Evolutionary conservation across 2,329 filamentous ascomycete genomes (phyloP).

Genomic region (Eutypella sp.): DNA sequence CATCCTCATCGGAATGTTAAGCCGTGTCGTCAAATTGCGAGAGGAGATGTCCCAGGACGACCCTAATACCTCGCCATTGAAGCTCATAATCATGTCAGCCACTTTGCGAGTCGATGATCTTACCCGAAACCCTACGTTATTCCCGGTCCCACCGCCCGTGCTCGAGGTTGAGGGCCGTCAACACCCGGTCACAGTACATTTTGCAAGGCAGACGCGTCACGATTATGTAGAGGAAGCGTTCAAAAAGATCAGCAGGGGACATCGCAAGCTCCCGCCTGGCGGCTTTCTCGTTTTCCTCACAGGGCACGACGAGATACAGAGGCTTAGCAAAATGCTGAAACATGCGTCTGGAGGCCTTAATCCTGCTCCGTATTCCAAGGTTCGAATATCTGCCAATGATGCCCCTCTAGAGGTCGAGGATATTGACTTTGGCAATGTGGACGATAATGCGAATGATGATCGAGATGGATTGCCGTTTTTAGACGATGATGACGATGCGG

Average conservation of each 20-base stretch:
- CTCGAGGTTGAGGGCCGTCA: constrained; percentile 89
- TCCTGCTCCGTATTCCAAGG: constrained; percentile 56
- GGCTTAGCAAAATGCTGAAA: constrained; percentile 75
- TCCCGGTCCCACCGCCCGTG: constrained; percentile 72
- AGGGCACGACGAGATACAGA: constrained; percentile 83
- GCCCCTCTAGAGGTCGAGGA: constrained; percentile 81
- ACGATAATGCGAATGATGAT: constrained; percentile 65
- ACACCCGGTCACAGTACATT: constrained; percentile 85
- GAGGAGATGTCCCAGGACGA: constrained; percentile 70
- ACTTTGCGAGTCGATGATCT: constrained; percentile 89
- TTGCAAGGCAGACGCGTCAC: constrained; percentile 72
- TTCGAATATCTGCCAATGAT: constrained; percentile 72
- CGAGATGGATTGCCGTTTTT: constrained; percentile 44
- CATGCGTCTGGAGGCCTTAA: constrained; percentile 57
- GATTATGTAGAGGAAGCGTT: constrained; percentile 92
- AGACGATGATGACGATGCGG: constrained; percentile 49
- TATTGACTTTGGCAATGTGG: constrained; percentile 69
- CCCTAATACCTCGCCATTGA: constrained; percentile 68
- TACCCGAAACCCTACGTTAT: constrained; percentile 75
- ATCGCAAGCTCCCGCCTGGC: constrained; percentile 83
- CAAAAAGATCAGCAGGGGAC: constrained; percentile 79
- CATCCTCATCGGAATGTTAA: constrained; percentile 95
- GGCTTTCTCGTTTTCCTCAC: constrained; percentile 93
- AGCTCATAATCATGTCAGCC: constrained; percentile 97
- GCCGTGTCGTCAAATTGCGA: constrained; percentile 81